These are phyloP conservation scores for Pyrenochaeta sp. DNA, from an alignment of 2,329 filamentous ascomycete species.

Conservation along the genomic window DNA sequence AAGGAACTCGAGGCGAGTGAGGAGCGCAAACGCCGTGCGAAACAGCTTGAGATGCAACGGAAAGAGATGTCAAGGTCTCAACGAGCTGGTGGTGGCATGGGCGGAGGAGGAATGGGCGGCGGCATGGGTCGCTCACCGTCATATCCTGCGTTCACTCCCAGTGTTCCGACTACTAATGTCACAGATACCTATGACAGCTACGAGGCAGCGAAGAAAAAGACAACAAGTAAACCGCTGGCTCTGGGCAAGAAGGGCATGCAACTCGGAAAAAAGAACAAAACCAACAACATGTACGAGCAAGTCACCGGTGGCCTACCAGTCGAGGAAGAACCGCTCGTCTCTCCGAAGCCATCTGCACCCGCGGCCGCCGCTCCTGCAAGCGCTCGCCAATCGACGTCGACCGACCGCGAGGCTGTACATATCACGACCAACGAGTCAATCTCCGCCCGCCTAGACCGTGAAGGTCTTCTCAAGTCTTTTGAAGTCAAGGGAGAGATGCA, in stretches of 20 bases:
- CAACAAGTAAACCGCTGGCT: constrained; percentile 77
- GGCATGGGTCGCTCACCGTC: constrained; percentile 75
- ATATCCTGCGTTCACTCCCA: constrained; percentile 89
- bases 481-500: constrained; percentile 92
- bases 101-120: constrained; percentile 35
- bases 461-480: constrained; percentile 86
- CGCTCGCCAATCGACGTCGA: constrained; percentile 69
- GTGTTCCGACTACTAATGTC: constrained; percentile 71
- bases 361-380: constrained; percentile 62
- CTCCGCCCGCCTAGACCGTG: constrained; percentile 84
- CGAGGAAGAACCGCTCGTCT: constrained; percentile 82
- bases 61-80: constrained; percentile 89
- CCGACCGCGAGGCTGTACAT: constrained; percentile 86
- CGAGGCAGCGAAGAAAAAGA: constrained; percentile 97
- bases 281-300: constrained; percentile 95
- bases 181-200: constrained; percentile 91
- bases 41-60: constrained; percentile 98
- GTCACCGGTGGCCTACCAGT: constrained; percentile 91
- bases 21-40: constrained; percentile 97
- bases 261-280: constrained; percentile 98
- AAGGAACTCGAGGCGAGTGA: constrained; percentile 98
- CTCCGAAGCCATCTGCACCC: constrained; percentile 60
- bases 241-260: constrained; percentile 98
- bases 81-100: constrained; percentile 55
- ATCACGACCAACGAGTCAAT: constrained; percentile 90